phyloP scores from a whole-genome alignment of 1,139 yeast species.

The Magnusiomyces tetraspermus region DNA sequence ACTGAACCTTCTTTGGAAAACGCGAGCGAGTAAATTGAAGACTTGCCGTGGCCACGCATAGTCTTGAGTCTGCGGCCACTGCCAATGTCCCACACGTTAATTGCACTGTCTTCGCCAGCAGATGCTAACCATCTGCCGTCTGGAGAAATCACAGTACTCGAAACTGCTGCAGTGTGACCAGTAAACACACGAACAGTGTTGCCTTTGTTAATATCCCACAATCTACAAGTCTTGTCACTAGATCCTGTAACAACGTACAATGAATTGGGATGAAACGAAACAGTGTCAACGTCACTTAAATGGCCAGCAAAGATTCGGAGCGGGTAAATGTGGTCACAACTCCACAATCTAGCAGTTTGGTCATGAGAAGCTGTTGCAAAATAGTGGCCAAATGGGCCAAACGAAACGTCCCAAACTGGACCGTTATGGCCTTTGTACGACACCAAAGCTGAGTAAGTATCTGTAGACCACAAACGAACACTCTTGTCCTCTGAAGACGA shows the following conservation, averaged over 20 bases:
- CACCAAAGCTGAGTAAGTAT: constrained; percentile 80
- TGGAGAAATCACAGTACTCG: constrained; percentile 81
- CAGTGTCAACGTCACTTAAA: constrained; percentile 90
- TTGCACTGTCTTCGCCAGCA: constrained; percentile 87
- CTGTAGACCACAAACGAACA: constrained; percentile 88
- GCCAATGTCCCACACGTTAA: constrained; percentile 91
- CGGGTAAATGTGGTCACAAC: constrained; percentile 95
- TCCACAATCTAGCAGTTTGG: constrained; percentile 96
- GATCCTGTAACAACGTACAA: constrained; percentile 92
- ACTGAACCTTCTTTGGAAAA: constrained; percentile 85
- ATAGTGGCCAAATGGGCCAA: constrained; percentile 92
- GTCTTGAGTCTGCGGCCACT: constrained; percentile 73
- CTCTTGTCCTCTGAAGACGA: constrained; percentile 90
- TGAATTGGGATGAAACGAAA: constrained; percentile 92
- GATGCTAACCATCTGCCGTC: constrained; percentile 96
- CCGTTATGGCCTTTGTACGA: constrained; percentile 94
- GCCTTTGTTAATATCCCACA: constrained; percentile 96
- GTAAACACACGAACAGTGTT: constrained; percentile 86
- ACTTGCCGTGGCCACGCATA: constrained; percentile 84
- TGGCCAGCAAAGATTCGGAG: constrained; percentile 95
- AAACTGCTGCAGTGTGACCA: constrained; percentile 90
- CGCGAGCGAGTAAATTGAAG: constrained; percentile 74
- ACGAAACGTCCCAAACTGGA: constrained; percentile 96
- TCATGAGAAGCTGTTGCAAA: constrained; percentile 97
- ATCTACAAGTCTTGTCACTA: constrained; percentile 86